These are phyloP conservation scores for Scheffersomyces ergatensis DNA, from an alignment of 805 yeast species.

Conservation along the genomic window DNA sequence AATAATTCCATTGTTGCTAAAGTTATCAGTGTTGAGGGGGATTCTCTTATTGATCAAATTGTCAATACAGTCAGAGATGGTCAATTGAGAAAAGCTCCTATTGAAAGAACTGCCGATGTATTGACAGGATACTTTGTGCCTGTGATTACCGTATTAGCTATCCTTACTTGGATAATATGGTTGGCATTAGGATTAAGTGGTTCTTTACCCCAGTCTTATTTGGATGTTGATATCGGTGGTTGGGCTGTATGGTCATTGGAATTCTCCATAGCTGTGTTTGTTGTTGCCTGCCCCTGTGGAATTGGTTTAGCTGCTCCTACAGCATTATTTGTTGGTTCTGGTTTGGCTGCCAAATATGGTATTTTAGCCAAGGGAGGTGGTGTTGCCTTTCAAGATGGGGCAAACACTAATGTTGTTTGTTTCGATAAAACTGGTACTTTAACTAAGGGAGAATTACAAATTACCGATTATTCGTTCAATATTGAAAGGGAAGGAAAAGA, in stretches of 20 bases:
- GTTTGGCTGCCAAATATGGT: slow-evolving; percentile 75
- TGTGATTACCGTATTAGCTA: slow-evolving; percentile 56
- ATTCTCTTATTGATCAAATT: slow-evolving; percentile 67
- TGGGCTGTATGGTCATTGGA: slow-evolving; percentile 78
- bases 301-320: slow-evolving; percentile 85
- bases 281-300: slow-evolving; percentile 85
- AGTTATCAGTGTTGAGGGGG: slow-evolving; percentile 57
- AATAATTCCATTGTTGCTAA: slow-evolving; percentile 51
- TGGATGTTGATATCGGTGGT: slow-evolving; percentile 67
- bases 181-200: slow-evolving; percentile 54
- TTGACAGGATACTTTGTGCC: slow-evolving; percentile 77
- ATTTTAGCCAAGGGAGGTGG: slow-evolving; percentile 81
- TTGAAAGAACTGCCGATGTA: slow-evolving; percentile 66
- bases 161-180: slow-evolving; percentile 71
- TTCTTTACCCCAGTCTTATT: slow-evolving; percentile 49
- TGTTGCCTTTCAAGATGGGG: slow-evolving; percentile 76
- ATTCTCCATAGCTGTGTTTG: slow-evolving; percentile 77
- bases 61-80: slow-evolving; percentile 71
- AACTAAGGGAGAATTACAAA: slow-evolving; percentile 60
- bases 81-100: slow-evolving; percentile 69
- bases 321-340: slow-evolving; percentile 76
- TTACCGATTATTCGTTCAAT: slow-evolving; percentile 47
- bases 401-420: slow-evolving; percentile 59
- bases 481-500: slow-evolving; percentile 13
- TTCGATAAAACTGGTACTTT: slow-evolving; percentile 81